Percentiles rank a stretch among this genome's conserved stretches.
Evolutionary conservation across 441 rosid genomes (phyloP).

Genomic region (Jatropha multifida): DNA sequence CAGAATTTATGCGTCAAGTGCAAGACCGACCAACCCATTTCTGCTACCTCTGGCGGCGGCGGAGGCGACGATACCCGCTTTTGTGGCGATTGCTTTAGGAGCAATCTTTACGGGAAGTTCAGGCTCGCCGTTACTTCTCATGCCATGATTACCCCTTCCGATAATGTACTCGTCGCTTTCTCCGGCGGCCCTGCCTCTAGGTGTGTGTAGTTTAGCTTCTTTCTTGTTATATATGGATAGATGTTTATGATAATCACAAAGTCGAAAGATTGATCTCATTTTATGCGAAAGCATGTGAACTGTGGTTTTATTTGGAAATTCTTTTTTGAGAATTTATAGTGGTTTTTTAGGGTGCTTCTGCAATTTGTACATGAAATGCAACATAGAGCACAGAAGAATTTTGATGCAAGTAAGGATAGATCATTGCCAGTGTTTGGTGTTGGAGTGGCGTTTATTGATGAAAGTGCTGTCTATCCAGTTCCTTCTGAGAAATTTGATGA

Average conservation of each 20-base stretch:
- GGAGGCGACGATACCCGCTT: slow-evolving; percentile 46
- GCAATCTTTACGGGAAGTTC: slow-evolving; percentile 79
- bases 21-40: slow-evolving; percentile 53
- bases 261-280: background rate
- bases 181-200: slow-evolving; percentile 93
- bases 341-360: slow-evolving; percentile 62
- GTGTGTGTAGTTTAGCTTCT: slow-evolving; percentile 13
- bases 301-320: background rate
- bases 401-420: slow-evolving; percentile 76
- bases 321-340: background rate
- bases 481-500: slow-evolving; percentile 31
- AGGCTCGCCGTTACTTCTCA: slow-evolving; percentile 78
- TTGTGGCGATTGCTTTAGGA: slow-evolving; percentile 75
- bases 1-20: slow-evolving; percentile 67
- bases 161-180: slow-evolving; percentile 89
- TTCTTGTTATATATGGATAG: background rate
- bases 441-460: slow-evolving; percentile 84
- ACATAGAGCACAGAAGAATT: slow-evolving; percentile 72
- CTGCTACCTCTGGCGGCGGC: slow-evolving; percentile 37
- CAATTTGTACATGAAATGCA: slow-evolving; percentile 93
- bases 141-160: slow-evolving; percentile 89
- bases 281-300: background rate
- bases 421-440: slow-evolving; percentile 87
- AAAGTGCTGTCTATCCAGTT: slow-evolving; percentile 42
- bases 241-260: background rate